Evolutionary conservation across 2,329 filamentous ascomycete species (phyloP), one percentile per base, ranked within the genome.

Genomic region (Rutstroemia sp.): DNA sequence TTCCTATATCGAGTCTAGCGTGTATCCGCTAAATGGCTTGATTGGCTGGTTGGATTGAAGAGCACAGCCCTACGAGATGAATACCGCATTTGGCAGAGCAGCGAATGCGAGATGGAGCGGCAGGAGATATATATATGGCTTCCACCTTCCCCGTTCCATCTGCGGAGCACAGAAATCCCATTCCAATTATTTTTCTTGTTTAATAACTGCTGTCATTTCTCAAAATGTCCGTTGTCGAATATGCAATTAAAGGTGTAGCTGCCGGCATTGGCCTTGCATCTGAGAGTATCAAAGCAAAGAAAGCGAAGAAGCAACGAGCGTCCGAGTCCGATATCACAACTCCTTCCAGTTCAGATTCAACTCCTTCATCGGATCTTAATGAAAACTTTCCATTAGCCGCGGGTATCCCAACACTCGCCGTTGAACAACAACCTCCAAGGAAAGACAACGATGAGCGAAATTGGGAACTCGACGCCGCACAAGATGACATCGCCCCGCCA

Each of bases 251-350:
- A 23, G 52, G 63, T 30, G 46, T 66, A 4, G 63, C 61, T 16
- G 59, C 61, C 5, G 63, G 64, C 19, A 65, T 67, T n/a, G 62
- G 63, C 18, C 61, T 66, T 2, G 64, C 63, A n/a, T 62, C 62
- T 4, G 65, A 67, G 54, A 59, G 54, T n/a, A 54, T 61, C 18
- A 37, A 52, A 1, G n/a, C 54, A 8, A 42, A 54, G 10, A 42
- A 54, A 30, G 49, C 38, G 5, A 51, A 51, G 23, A 51, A 42
- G 30, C 18, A 25, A 25, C 6, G 19, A 42, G 9, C 37, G 18
- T 42, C 21, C 5, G 37, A 30, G 10, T 18, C n/a, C 19, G 12
- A 7, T 10, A 44, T 23, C 37, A 30, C 14, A 2, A 6, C 8
- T 25, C 25, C 4, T 18, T 30, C 23, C n/a, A n/a, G n/a, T 19